phyloP scores from a whole-genome alignment of 1,139 yeast species.

The Candida tropicalis region DNA sequence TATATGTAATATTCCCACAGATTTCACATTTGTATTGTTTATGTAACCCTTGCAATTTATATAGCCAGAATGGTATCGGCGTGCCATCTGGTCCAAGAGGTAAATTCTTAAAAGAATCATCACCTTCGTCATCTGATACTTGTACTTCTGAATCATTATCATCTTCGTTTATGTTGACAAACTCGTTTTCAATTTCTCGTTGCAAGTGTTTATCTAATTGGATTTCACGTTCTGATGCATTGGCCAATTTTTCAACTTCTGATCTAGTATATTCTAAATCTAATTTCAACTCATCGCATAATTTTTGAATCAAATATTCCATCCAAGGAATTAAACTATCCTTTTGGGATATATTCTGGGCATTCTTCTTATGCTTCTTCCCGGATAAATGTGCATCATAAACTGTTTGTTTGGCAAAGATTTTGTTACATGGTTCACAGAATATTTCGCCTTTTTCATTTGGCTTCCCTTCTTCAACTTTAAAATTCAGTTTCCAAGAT shows the following conservation, averaged over 20 bases:
- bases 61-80: slow-evolving; percentile 94
- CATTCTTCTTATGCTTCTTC: slow-evolving; percentile 70
- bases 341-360: slow-evolving; percentile 5
- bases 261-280: slow-evolving; percentile 52
- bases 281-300: slow-evolving; percentile 37
- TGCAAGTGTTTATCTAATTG: slow-evolving; percentile 45
- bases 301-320: slow-evolving; percentile 37
- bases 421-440: slow-evolving; percentile 68
- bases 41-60: slow-evolving; percentile 85
- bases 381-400: slow-evolving; percentile 72
- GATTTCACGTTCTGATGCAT: slow-evolving; percentile 76
- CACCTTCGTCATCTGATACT: slow-evolving; percentile 23
- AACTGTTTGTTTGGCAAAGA: slow-evolving; percentile 66
- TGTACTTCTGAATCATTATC: slow-evolving; percentile 23
- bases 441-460: slow-evolving; percentile 42
- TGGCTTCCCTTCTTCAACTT: slow-evolving; percentile 19
- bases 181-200: slow-evolving; percentile 17
- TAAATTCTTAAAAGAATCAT: slow-evolving; percentile 45
- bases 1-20: slow-evolving; percentile 76
- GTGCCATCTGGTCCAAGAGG: slow-evolving; percentile 89
- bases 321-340: slow-evolving; percentile 11
- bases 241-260: slow-evolving; percentile 66
- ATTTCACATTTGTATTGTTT: slow-evolving; percentile 78
- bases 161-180: slow-evolving; percentile 31
- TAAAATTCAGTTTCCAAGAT: slow-evolving; percentile 35